phyloP scores from a whole-genome alignment of 2,329 filamentous ascomycete species.

The Sarocladium oryzae region DNA sequence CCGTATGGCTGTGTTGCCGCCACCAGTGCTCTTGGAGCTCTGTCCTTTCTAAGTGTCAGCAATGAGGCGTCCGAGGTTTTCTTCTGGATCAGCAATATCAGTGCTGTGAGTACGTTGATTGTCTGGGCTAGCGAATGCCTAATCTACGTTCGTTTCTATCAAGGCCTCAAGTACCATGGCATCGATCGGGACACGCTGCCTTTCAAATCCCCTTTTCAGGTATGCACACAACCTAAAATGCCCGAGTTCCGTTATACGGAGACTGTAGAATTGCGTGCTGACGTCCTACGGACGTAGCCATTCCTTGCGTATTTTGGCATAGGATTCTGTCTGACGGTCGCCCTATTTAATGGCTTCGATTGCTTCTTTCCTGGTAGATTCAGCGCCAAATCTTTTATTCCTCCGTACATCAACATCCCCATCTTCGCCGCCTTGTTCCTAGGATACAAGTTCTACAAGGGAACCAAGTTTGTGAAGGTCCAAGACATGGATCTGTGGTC shows the following conservation, averaged over 20 bases:
- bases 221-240: not conserved
- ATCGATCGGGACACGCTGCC: conserved; percentile 57
- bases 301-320: conserved; percentile 61
- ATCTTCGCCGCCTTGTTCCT: conserved; percentile 57
- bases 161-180: conserved; percentile 58
- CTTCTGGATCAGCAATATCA: conserved; percentile 53
- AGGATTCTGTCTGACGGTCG: conserved; percentile 55
- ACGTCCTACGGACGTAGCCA: conserved; percentile 43
- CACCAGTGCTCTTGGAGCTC: conserved; percentile 50
- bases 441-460: conserved; percentile 60
- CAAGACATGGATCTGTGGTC: conserved; percentile 34
- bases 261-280: not conserved
- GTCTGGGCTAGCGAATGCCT: conserved; percentile 62
- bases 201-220: conserved; percentile 47
- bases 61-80: conserved; percentile 53
- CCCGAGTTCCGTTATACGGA: too few species aligned
- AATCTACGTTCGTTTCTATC: conserved; percentile 64
- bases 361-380: conserved; percentile 57
- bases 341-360: conserved; percentile 65
- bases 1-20: conserved; percentile 23
- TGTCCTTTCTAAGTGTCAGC: conserved; percentile 56
- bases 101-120: conserved; percentile 64
- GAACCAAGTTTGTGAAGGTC: conserved; percentile 40
- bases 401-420: conserved; percentile 62
- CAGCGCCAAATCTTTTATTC: conserved; percentile 49